phyloP scores from a whole-genome alignment of 2,329 filamentous ascomycete genomes.

The Didymella keratinophila region DNA sequence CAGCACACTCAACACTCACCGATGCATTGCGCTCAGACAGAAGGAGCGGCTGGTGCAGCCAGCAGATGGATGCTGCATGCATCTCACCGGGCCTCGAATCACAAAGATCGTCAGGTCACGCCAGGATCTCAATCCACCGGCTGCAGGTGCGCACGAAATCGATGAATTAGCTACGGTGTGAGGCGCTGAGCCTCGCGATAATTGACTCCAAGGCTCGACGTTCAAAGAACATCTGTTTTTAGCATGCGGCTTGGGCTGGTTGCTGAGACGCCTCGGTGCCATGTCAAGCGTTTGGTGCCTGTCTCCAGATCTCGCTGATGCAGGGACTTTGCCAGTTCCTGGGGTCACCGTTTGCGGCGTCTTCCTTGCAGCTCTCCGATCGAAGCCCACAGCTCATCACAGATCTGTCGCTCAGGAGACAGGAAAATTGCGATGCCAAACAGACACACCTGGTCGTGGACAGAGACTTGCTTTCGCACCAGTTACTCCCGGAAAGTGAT shows the following conservation, averaged over 20 bases:
- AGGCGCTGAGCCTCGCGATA: slow-evolving; percentile 25
- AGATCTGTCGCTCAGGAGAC: slow-evolving; percentile 6
- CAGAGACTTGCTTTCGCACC: not conserved
- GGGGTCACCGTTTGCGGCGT: slow-evolving; percentile 1
- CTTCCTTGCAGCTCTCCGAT: slow-evolving; percentile 5
- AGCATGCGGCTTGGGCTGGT: slow-evolving; percentile 24
- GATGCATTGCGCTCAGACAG: slow-evolving; percentile 3
- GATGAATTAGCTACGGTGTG: slow-evolving; percentile 25
- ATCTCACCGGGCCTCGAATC: slow-evolving; percentile 18
- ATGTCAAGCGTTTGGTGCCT: slow-evolving; percentile 29
- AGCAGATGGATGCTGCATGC: slow-evolving; percentile 16
- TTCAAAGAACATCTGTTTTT: slow-evolving; percentile 28
- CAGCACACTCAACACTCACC: not conserved
- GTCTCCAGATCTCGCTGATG: slow-evolving; percentile 31
- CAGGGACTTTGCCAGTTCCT: slow-evolving; percentile 31
- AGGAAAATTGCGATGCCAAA: slow-evolving; percentile 2
- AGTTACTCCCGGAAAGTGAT: slow-evolving; percentile 9
- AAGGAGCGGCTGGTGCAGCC: slow-evolving; percentile 10
- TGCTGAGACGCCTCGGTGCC: slow-evolving; percentile 25
- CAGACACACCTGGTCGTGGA: slow-evolving; percentile 6
- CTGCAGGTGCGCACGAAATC: slow-evolving; percentile 18
- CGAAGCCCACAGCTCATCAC: slow-evolving; percentile 7
- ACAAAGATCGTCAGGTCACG: slow-evolving; percentile 11
- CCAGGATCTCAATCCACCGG: slow-evolving; percentile 12
- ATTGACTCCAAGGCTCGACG: slow-evolving; percentile 24